A percentile compares a stretch with the other conserved stretches of the same genome.
phyloP scores from a whole-genome alignment of 345 rosid species.

The Iberis pinnata region DNA sequence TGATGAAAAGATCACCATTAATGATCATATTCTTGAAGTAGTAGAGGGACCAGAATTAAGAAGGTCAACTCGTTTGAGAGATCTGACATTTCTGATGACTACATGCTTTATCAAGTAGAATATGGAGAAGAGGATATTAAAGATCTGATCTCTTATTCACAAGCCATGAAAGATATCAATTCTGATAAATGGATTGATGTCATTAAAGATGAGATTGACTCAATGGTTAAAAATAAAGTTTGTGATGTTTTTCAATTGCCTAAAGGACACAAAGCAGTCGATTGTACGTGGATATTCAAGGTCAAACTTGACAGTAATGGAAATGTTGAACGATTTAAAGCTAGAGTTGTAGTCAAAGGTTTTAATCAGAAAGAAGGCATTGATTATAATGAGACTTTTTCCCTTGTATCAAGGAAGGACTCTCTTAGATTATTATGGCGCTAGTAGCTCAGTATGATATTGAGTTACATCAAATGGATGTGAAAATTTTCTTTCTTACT shows the following conservation, averaged over 20 bases:
- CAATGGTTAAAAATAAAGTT: background rate
- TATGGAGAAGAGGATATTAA: no score
- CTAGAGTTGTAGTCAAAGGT: conserved; percentile 1
- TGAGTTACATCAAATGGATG: conserved; percentile 11
- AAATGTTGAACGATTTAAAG: background rate
- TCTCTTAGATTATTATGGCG: background rate
- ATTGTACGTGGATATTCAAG: conserved; percentile 9
- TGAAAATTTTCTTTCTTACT: conserved; percentile 5
- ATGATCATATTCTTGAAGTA: background rate
- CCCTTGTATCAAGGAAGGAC: background rate
- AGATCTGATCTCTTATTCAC: background rate
- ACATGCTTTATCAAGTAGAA: background rate
- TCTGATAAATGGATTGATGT: conserved; percentile 8
- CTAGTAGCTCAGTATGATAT: background rate
- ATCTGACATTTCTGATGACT: background rate
- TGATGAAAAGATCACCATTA: background rate
- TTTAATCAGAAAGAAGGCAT: conserved; percentile 1
- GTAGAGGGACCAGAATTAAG: background rate
- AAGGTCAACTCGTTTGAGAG: background rate
- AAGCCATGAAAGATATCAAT: conserved; percentile 8
- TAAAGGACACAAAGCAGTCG: background rate
- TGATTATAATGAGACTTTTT: background rate
- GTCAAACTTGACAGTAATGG: background rate
- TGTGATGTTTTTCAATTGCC: background rate
- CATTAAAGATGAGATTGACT: background rate